Base-by-base conservation (phyloP, 2,329 filamentous ascomycete genomes). In the Scytalidium lignicola region DNA sequence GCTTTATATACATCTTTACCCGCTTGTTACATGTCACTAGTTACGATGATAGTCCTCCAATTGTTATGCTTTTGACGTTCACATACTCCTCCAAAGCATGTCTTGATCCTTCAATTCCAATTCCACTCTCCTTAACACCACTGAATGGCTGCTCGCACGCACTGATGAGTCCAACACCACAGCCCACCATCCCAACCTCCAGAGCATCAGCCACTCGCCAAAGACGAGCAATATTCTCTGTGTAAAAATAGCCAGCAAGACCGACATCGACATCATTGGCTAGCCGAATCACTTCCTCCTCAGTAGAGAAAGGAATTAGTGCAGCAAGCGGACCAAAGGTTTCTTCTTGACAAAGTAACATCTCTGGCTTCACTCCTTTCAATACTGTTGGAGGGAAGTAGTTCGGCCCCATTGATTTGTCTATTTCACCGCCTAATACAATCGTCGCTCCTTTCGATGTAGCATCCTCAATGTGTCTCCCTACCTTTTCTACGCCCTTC, bases 321-420 rank as follows among this genome's bases (percentile, higher is more conserved):
- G 81, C 84, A 0, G 84, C 82, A 0, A 89, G 76, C 1, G 85
- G 86, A 1, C 84, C 85, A 58, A 89, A 89, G 0, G 84, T 88
- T 66, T 89, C 85, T 56, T 89, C 85, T 2, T 72, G 71, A 21
- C 82, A 78, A 51, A 89, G 70, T 49, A 75, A 68, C 85, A 88
- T 89, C 32, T 83, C 75, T 53, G 73, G 72, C 12, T 69, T 86
- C 75, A 86, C 84, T 43, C 80, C 78, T 13, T 80, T 77, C 47
- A 90, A 72, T 22, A 89, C 82, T 0, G 85, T 88, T 1, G 82
- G 82, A 55, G 83, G 72, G 68, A 82, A 88, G 68, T 87, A 89
- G 66, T 86, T 85, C 12, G 71, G 66, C 1, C 84, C 84, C 1
- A 87, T 70, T 7, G 26, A 28, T 28, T 28, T 28, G 13, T 28